Evolutionary conservation across 2,329 filamentous ascomycete species (phyloP).

Genomic region (Verticillium nonalfalfae): DNA sequence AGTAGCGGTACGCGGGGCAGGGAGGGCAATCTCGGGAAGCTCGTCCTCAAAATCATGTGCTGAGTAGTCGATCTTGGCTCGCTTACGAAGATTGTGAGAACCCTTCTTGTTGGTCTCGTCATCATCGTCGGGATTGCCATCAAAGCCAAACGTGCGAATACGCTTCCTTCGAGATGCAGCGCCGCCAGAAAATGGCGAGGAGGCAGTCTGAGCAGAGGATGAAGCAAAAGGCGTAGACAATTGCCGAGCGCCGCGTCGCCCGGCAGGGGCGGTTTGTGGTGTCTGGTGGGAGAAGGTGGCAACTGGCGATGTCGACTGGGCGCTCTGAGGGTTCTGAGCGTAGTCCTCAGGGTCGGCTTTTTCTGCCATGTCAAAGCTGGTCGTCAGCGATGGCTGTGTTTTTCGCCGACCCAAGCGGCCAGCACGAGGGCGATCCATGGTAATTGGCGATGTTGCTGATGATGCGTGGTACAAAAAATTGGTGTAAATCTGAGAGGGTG

Average conservation of each 20-base stretch:
- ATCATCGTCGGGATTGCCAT: slow-evolving; percentile 30
- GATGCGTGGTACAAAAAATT: background rate
- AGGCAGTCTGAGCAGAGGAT: background rate
- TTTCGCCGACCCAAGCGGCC: background rate
- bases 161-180: slow-evolving; percentile 8
- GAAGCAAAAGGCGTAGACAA: background rate
- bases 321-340: background rate
- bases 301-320: slow-evolving; percentile 8
- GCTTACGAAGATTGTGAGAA: slow-evolving; percentile 51
- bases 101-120: slow-evolving; percentile 47
- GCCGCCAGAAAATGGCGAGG: background rate
- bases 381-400: background rate
- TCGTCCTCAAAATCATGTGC: slow-evolving; percentile 47
- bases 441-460: background rate
- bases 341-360: background rate
- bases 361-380: slow-evolving; percentile 14
- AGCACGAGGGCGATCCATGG: slow-evolving; percentile 1
- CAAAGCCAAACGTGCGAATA: slow-evolving; percentile 7
- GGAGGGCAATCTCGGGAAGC: slow-evolving; percentile 13
- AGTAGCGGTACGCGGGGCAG: slow-evolving; percentile 15
- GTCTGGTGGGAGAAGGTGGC: slow-evolving; percentile 5
- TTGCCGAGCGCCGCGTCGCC: slow-evolving; percentile 5
- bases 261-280: slow-evolving; percentile 11
- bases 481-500: background rate
- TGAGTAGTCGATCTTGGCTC: slow-evolving; percentile 51